A percentile compares a stretch with the other conserved stretches of the same genome.
phyloP scores from a whole-genome alignment of 2,329 filamentous ascomycete genomes.

The Mariannaea elegans region DNA sequence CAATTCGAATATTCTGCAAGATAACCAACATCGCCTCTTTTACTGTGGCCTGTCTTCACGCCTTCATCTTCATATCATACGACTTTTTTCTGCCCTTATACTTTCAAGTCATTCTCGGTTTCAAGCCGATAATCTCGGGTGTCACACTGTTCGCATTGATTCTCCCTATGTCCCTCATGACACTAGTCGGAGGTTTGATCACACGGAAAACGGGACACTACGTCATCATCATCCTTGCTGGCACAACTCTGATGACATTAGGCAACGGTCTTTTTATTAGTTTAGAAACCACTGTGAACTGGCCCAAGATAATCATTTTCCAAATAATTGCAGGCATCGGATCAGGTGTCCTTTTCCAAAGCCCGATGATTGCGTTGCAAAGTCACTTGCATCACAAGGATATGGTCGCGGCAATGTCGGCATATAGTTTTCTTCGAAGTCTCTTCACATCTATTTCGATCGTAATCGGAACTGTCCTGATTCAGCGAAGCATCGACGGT shows the following conservation, averaged over 20 bases:
- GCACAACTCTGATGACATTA: slow-evolving; percentile 67
- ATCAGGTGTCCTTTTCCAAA: slow-evolving; percentile 73
- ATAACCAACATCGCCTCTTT: slow-evolving; percentile 73
- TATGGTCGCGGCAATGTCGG: slow-evolving; percentile 72
- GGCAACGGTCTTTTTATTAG: slow-evolving; percentile 72
- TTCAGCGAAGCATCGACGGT: slow-evolving; percentile 56
- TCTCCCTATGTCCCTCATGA: slow-evolving; percentile 70
- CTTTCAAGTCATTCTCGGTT: slow-evolving; percentile 78
- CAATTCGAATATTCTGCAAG: slow-evolving; percentile 73
- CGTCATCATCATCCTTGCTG: slow-evolving; percentile 64
- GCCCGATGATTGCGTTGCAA: slow-evolving; percentile 75
- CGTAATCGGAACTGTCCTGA: slow-evolving; percentile 78
- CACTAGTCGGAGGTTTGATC: slow-evolving; percentile 62
- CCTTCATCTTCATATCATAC: slow-evolving; percentile 78
- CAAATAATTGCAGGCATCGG: slow-evolving; percentile 71
- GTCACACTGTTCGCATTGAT: slow-evolving; percentile 79
- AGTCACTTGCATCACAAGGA: slow-evolving; percentile 68
- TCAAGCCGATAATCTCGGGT: slow-evolving; percentile 74
- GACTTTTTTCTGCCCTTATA: slow-evolving; percentile 86
- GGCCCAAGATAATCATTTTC: slow-evolving; percentile 65
- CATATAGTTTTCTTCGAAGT: slow-evolving; percentile 73
- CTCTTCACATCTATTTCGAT: slow-evolving; percentile 73
- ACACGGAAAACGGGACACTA: slow-evolving; percentile 73
- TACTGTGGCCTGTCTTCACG: slow-evolving; percentile 74
- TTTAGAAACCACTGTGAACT: slow-evolving; percentile 62